These are phyloP conservation scores for Populus trichocarpa DNA, from an alignment of 441 rosid genomes.

Conservation along the genomic window DNA sequence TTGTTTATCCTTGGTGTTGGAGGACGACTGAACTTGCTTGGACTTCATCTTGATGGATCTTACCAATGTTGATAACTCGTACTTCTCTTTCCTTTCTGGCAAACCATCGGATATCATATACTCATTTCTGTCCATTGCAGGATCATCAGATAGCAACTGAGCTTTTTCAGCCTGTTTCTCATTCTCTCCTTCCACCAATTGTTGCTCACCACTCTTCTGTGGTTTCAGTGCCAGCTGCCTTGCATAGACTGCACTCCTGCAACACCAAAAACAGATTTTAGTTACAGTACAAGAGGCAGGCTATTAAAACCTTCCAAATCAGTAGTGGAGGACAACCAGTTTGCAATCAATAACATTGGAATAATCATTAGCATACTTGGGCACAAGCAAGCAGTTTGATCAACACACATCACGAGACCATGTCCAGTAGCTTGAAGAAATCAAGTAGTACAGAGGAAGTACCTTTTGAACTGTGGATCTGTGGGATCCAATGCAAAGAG, in stretches of 20 bases:
- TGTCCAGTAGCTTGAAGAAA: background rate
- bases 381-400: background rate
- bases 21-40: slow-evolving; percentile 36
- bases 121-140: slow-evolving; percentile 18
- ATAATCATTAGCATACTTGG: background rate
- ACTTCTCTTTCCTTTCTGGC: slow-evolving; percentile 43
- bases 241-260: slow-evolving; percentile 82
- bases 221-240: slow-evolving; percentile 57
- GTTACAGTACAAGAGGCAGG: background rate
- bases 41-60: slow-evolving; percentile 76
- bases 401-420: background rate
- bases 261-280: slow-evolving; percentile 18
- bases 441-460: background rate
- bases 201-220: slow-evolving; percentile 39
- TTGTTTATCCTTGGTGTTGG: slow-evolving; percentile 20
- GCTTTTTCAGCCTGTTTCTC: slow-evolving; percentile 16
- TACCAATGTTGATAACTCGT: slow-evolving; percentile 50
- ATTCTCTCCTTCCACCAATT: slow-evolving; percentile 20
- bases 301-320: background rate
- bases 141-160: slow-evolving; percentile 19
- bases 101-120: slow-evolving; percentile 12
- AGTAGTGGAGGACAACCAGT: background rate
- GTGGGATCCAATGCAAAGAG: slow-evolving; percentile 87
- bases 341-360: background rate
- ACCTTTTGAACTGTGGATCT: slow-evolving; percentile 94